These are phyloP conservation scores for Clonostachys rosea DNA, from an alignment of 2,329 filamentous ascomycete genomes.

Conservation along the genomic window DNA sequence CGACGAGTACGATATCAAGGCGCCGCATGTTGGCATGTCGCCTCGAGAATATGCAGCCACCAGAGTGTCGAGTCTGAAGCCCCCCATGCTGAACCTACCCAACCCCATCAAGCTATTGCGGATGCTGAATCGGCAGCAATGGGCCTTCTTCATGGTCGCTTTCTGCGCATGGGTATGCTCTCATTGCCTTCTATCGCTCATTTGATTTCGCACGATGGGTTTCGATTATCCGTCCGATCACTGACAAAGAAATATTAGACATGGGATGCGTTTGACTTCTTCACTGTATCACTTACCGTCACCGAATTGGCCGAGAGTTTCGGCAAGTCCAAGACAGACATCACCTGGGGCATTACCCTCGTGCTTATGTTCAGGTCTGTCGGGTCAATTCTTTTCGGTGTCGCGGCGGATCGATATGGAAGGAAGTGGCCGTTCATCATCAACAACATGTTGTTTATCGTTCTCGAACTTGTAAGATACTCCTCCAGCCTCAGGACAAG, in stretches of 20 bases:
- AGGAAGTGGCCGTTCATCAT: slow-evolving; percentile 70
- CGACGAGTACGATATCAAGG: no score
- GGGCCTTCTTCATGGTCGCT: slow-evolving; percentile 50
- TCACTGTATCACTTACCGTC: slow-evolving; percentile 58
- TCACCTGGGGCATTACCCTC: slow-evolving; percentile 61
- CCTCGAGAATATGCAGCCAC: slow-evolving; percentile 36
- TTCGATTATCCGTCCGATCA: background rate
- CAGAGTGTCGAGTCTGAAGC: slow-evolving; percentile 51
- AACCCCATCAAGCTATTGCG: slow-evolving; percentile 47
- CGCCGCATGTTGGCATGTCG: no score
- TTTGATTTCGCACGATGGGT: background rate
- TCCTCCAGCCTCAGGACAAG: slow-evolving; percentile 22
- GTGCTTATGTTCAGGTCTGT: slow-evolving; percentile 57
- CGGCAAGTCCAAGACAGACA: slow-evolving; percentile 47
- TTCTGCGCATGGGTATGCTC: slow-evolving; percentile 49
- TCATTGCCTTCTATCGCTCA: background rate
- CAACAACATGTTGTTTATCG: slow-evolving; percentile 69
- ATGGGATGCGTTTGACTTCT: slow-evolving; percentile 65
- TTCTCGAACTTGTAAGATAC: slow-evolving; percentile 55
- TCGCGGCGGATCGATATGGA: slow-evolving; percentile 51
- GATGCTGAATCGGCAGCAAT: slow-evolving; percentile 44
- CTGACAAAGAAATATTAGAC: slow-evolving; percentile 27
- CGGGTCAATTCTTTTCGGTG: slow-evolving; percentile 48
- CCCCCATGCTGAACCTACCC: slow-evolving; percentile 46
- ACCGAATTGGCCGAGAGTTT: slow-evolving; percentile 48